Conservation (phyloP, 2,329 filamentous ascomycete species). For the Fusarium liriodendri region DNA sequence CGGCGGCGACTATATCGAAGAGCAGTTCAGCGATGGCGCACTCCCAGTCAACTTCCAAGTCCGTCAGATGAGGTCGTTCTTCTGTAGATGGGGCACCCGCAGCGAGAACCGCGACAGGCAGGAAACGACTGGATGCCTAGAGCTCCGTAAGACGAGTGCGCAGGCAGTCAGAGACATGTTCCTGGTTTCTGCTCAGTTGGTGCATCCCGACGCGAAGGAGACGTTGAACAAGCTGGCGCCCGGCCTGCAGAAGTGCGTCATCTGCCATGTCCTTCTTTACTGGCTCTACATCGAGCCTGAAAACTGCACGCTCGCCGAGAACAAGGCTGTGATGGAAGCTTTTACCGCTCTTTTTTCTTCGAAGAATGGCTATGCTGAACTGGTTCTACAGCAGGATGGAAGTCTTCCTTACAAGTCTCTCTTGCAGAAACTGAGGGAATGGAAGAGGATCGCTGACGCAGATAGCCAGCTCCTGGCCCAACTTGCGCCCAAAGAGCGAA, state of each 20-base stretch:
- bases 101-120: neutral
- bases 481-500: neutral
- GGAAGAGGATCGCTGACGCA: neutral
- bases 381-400: neutral
- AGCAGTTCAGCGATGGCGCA: neutral
- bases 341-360: neutral
- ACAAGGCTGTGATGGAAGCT: neutral
- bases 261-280: neutral
- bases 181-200: neutral
- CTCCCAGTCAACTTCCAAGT: neutral
- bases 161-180: neutral
- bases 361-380: neutral
- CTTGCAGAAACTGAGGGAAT: neutral
- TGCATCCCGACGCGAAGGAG: neutral
- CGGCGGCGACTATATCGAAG: neutral
- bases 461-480: neutral
- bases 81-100: neutral
- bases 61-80: neutral
- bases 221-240: neutral
- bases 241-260: neutral
- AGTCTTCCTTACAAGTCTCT: neutral
- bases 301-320: neutral
- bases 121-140: neutral
- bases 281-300: neutral
- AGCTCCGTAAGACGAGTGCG: neutral